These are phyloP conservation scores for Asterophora lycoperdoides DNA, from an alignment of 768 basidiomycete species.

Conservation along the genomic window DNA sequence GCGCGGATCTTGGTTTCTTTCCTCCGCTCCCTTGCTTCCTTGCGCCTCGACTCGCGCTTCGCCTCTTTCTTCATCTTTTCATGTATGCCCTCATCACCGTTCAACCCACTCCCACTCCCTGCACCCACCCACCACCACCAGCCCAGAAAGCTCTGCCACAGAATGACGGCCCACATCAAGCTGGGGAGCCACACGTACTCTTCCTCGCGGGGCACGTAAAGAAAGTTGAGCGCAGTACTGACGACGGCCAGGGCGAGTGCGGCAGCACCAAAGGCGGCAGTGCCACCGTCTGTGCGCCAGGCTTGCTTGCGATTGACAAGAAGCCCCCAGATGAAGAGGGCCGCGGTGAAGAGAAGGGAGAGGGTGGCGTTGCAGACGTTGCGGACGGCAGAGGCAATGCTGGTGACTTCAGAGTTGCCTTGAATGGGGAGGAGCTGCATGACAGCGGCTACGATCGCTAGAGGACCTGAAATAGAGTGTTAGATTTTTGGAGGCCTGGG, in stretches of 20 bases:
- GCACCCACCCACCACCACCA: conserved; percentile 99
- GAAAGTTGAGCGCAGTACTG: conserved; percentile 81
- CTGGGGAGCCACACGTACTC: conserved; percentile 90
- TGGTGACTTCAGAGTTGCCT: conserved; percentile 33
- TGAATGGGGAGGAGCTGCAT: conserved; percentile 82
- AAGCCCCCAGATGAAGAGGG: conserved; percentile 91
- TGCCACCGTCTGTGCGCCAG: conserved; percentile 96
- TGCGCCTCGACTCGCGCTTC: conserved; percentile 48
- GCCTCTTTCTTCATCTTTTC: conserved; percentile 53
- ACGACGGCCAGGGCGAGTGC: conserved; percentile 79
- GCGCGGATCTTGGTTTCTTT: conserved; percentile 49
- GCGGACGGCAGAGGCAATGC: conserved; percentile 68
- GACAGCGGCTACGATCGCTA: conserved; percentile 78
- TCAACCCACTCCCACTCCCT: conserved; percentile 64
- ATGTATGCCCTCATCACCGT: conserved; percentile 53
- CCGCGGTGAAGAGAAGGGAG: conserved; percentile 88
- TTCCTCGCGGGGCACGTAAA: conserved; percentile 80
- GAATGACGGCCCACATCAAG: conserved; percentile 84
- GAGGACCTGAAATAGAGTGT: conserved; percentile 49
- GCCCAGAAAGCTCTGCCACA: conserved; percentile 96
- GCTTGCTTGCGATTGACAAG: conserved; percentile 85
- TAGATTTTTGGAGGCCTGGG: background rate
- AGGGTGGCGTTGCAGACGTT: conserved; percentile 96
- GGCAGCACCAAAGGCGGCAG: conserved; percentile 86
- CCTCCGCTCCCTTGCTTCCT: conserved; percentile 42